phyloP scores from a whole-genome alignment of 306 rosid species.

The Lathyrus oleraceus region DNA sequence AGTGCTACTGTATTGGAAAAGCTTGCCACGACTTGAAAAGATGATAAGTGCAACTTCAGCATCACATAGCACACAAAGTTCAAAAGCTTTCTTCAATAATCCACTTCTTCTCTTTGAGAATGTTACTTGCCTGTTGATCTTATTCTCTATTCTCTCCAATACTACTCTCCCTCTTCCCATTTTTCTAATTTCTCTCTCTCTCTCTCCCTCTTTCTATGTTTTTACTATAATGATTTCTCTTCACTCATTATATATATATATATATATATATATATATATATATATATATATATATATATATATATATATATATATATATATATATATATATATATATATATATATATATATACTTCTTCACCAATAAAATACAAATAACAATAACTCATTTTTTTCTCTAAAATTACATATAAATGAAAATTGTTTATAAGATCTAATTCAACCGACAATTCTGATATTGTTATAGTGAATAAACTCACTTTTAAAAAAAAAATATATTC shows the following conservation, averaged over 20 bases:
- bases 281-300: no score
- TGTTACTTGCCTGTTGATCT: conserved; percentile 77
- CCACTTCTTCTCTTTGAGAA: conserved; percentile 81
- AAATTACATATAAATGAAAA: no score
- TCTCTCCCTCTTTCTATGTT: neutral
- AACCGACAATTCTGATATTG: no score
- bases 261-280: conserved; percentile 26
- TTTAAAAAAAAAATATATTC: no score
- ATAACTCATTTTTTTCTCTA: no score
- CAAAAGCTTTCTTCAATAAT: conserved; percentile 78
- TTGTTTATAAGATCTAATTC: no score
- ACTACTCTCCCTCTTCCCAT: conserved; percentile 87
- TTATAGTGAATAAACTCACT: no score
- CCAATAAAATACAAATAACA: no score
- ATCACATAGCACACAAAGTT: conserved; percentile 81
- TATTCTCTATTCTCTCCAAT: conserved; percentile 89
- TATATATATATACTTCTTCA: no score
- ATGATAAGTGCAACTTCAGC: conserved; percentile 77
- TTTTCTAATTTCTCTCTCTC: conserved; percentile 6
- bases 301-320: no score
- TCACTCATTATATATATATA: no score
- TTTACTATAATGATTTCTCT: neutral
- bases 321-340: no score
- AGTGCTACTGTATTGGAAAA: conserved; percentile 70
- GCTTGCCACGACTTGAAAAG: conserved; percentile 78